A percentile compares a stretch with the other conserved stretches of the same genome.
phyloP scores from a whole-genome alignment of 495 filamentous ascomycete species.

The Emericellopsis terricola region DNA sequence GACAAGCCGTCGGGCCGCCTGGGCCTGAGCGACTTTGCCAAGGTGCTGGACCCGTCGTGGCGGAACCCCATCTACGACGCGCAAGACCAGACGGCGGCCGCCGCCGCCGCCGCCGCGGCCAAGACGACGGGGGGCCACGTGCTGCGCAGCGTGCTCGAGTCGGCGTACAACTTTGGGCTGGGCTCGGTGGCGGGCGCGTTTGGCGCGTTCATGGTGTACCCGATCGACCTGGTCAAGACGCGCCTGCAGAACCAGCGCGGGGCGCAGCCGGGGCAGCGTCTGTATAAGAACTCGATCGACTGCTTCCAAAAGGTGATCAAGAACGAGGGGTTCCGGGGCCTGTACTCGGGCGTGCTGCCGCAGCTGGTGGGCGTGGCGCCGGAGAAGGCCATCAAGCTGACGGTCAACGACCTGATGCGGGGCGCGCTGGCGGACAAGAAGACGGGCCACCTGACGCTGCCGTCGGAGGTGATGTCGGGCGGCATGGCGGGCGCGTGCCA shows the following conservation, averaged over 20 bases:
- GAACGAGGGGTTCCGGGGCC: constrained; percentile 74
- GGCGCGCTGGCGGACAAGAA: constrained; percentile 58
- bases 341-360: constrained; percentile 88
- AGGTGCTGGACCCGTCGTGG: constrained; percentile 90
- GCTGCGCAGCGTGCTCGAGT: constrained; percentile 49
- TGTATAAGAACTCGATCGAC: constrained; percentile 94
- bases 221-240: constrained; percentile 96
- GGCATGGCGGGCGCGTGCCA: constrained; percentile 84
- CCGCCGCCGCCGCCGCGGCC: constrained; percentile 26
- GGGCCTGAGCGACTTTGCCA: constrained; percentile 71
- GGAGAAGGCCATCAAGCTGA: constrained; percentile 97
- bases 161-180: constrained; percentile 73
- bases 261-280: constrained; percentile 57
- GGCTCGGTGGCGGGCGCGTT: constrained; percentile 88
- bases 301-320: constrained; percentile 81
- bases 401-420: constrained; percentile 87
- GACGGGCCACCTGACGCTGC: constrained; percentile 52
- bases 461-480: constrained; percentile 70
- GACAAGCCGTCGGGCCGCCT: constrained; percentile 75
- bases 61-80: constrained; percentile 33
- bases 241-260: constrained; percentile 94
- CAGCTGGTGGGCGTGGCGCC: constrained; percentile 94
- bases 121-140: constrained; percentile 25
- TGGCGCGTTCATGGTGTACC: constrained; percentile 97
- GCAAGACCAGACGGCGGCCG: constrained; percentile 19